Base-by-base conservation (phyloP, 1,139 yeast species). In the Sugiyamaella xylanicola region DNA sequence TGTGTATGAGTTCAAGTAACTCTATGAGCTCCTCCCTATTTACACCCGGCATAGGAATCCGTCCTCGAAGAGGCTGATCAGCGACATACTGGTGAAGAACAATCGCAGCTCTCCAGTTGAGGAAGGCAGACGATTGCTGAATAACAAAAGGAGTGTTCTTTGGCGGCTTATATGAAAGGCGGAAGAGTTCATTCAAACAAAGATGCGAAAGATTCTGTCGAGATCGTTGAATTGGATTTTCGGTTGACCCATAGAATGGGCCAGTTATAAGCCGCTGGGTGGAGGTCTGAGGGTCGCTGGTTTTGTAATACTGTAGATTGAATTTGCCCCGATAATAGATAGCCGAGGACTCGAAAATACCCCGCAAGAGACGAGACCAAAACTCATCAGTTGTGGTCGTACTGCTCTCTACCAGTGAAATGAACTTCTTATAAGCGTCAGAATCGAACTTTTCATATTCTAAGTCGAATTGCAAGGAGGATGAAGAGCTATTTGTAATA, bases 1-100 rank as follows among this genome's bases (percentile, higher is more conserved):
- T 17, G 7, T 50, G 19, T 21, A 60, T 48, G 2, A 50, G 40
- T 7, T 61, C 48, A 9, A 73, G 59, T 15, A 72, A 57, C 39
- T 59, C 61, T 4, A 62, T 61, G 15, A 85, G 63, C 63, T 85
- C 90, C 8, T 68, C 63, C 29, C 77, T 76, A 57, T 83, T 83
- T 13, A 83, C 68, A 35, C 75, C 72, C 0, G 86, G 78, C 42
- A 82, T 71, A 1, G 92, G 91, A 41, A 76, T 76, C 19, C 66
- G 69, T 25, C 82, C 80, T 7, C 83, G 66, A 4, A 85, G 66
- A 13, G 75, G 77, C 51, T 76, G 78, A 59, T 83, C 85, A 2
- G 82, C 77, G 7, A 83, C 70, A 58, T 77, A 82, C 54, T 80
- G 78, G 53, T 81, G 73, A 36, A 86, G 67, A 0, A 79, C 77